Percentiles rank a stretch among this genome's conserved stretches.
These are phyloP conservation scores for Poteriospumella lacustris DNA, from an alignment of 108 stramenopile genomes.

Conservation along the genomic window DNA sequence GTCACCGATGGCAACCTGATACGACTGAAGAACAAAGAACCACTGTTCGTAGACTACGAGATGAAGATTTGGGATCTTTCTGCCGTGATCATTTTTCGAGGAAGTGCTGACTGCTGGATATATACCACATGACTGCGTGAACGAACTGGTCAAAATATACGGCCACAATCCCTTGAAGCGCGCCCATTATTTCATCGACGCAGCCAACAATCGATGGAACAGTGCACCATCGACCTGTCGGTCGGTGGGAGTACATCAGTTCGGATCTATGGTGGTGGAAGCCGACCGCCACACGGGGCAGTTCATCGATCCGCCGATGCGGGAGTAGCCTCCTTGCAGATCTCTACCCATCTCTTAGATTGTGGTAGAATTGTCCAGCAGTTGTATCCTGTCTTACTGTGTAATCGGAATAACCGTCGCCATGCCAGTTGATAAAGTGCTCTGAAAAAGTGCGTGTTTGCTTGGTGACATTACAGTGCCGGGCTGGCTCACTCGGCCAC, in stretches of 20 bases:
- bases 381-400: too few relatives aligned
- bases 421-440: too few relatives aligned
- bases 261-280: slow-evolving; percentile 24
- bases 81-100: background rate
- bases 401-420: too few relatives aligned
- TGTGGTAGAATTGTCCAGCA: too few relatives aligned
- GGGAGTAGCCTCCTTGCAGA: too few relatives aligned
- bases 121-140: background rate
- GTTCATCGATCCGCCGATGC: too few relatives aligned
- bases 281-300: background rate
- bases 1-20: background rate
- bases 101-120: too few relatives aligned
- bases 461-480: too few relatives aligned
- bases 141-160: background rate
- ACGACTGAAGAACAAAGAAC: background rate
- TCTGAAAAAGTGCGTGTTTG: too few relatives aligned
- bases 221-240: slow-evolving; percentile 17
- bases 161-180: background rate
- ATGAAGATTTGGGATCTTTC: background rate
- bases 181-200: slow-evolving; percentile 9
- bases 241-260: slow-evolving; percentile 22
- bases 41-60: background rate
- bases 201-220: slow-evolving; percentile 12
- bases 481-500: too few relatives aligned
- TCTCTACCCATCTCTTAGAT: too few relatives aligned